These are phyloP conservation scores for Curvularia spicifera DNA, from an alignment of 2,329 filamentous ascomycete genomes.

Conservation along the genomic window DNA sequence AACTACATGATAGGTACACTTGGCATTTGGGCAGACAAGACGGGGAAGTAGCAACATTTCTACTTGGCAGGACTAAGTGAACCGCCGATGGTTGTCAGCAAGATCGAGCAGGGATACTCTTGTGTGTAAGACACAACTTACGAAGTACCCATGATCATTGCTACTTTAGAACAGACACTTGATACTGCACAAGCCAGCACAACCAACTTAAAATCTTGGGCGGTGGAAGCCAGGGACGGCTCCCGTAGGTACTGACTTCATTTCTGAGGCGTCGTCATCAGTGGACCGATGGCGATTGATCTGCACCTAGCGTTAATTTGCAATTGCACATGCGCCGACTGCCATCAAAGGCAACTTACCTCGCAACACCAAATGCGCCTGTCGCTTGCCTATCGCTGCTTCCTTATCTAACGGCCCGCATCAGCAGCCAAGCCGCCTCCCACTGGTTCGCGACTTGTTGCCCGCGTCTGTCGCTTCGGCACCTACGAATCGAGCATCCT, in stretches of 20 bases:
- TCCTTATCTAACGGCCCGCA: background rate
- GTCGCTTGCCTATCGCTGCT: slow-evolving; percentile 8
- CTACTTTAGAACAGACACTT: background rate
- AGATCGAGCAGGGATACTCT: background rate
- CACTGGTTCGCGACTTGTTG: slow-evolving; percentile 1
- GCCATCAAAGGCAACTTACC: slow-evolving; percentile 5
- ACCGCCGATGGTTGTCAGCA: background rate
- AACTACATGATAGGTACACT: background rate
- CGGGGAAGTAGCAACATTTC: background rate
- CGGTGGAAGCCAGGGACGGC: background rate
- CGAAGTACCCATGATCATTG: background rate
- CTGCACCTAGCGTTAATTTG: slow-evolving; percentile 22
- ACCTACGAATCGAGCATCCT: slow-evolving; percentile 8
- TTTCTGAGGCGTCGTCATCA: slow-evolving; percentile 27
- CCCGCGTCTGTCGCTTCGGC: slow-evolving; percentile 13
- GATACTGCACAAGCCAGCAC: background rate
- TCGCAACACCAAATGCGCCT: slow-evolving; percentile 12
- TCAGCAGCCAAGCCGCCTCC: background rate
- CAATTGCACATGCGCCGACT: slow-evolving; percentile 11
- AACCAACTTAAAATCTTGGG: background rate
- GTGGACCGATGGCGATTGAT: slow-evolving; percentile 24
- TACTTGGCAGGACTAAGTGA: background rate
- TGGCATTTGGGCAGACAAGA: background rate
- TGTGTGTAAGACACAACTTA: background rate
- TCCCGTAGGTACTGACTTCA: background rate